Conservation (phyloP, 306 rosid genomes). For the Alnus rubra region DNA sequence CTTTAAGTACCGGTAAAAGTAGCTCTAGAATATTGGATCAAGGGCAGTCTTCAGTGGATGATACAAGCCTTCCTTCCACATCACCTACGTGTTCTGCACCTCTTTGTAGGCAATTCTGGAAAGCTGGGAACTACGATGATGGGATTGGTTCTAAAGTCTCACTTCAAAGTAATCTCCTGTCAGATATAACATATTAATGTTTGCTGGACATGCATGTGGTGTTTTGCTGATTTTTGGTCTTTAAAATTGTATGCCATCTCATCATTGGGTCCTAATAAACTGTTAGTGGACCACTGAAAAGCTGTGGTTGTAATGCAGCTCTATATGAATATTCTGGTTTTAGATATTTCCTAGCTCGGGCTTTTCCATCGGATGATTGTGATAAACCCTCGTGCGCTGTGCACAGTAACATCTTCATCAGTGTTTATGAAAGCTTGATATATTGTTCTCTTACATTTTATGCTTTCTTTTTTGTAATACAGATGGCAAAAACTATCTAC, state of each 20-base stretch:
- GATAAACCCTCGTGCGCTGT: background rate
- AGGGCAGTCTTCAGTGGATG: constrained; percentile 60
- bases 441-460: background rate
- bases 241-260: background rate
- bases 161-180: constrained; percentile 58
- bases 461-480: constrained; percentile 13
- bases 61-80: constrained; percentile 52
- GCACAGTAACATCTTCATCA: background rate
- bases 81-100: constrained; percentile 64
- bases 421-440: background rate
- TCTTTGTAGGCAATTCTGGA: constrained; percentile 82
- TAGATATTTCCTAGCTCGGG: background rate
- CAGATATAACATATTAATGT: constrained; percentile 10
- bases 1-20: constrained; percentile 59
- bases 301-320: background rate
- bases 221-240: background rate
- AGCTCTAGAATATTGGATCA: constrained; percentile 70
- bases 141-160: constrained; percentile 48
- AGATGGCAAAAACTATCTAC: constrained; percentile 72
- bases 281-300: background rate
- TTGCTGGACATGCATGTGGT: constrained; percentile 21
- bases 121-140: constrained; percentile 78
- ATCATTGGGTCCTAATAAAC: background rate
- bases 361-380: constrained; percentile 2
- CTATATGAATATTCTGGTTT: background rate